Conservation (phyloP, 352 stramenopile species). For the Phytophthora pisi region DNA sequence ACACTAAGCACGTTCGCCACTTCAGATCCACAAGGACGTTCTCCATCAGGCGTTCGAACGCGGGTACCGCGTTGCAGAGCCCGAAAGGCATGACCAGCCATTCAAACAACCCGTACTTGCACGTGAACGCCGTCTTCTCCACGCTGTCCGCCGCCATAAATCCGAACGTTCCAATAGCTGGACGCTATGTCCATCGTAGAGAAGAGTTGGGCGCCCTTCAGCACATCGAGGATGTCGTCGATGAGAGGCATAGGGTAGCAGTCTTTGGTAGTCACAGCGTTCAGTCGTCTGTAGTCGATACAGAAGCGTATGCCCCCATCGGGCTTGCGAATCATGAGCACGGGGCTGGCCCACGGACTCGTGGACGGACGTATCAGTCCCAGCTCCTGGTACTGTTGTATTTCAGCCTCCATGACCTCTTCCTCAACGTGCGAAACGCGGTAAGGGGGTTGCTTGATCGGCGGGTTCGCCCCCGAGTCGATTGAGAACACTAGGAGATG, state of each 20-base stretch:
- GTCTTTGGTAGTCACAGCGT: too few relatives aligned
- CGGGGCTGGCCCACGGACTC: too few relatives aligned
- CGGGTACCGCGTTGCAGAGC: constrained; percentile 2
- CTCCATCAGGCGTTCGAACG: constrained; percentile 8
- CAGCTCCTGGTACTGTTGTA: constrained; percentile 10
- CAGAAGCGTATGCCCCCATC: too few relatives aligned
- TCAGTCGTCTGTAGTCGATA: too few relatives aligned
- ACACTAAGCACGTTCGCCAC: constrained; percentile 4
- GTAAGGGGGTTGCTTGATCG: constrained; percentile 14
- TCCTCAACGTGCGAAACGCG: constrained; percentile 11
- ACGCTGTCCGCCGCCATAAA: neutral
- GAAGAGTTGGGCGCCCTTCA: neutral
- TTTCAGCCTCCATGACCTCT: constrained; percentile 13
- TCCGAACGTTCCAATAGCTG: neutral
- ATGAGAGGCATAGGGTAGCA: too few relatives aligned
- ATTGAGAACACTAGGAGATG: constrained; percentile 8
- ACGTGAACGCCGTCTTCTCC: constrained; percentile 7
- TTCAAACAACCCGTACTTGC: constrained; percentile 4
- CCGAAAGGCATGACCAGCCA: constrained; percentile 5
- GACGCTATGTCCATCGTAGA: constrained; percentile 10
- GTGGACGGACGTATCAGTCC: too few relatives aligned
- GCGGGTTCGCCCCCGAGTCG: neutral
- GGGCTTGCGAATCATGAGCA: too few relatives aligned
- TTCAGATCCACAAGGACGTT: constrained; percentile 2
- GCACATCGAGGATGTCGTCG: too few relatives aligned